Percentiles rank a stretch among this genome's conserved stretches.
phyloP scores from a whole-genome alignment of 2,329 filamentous ascomycete genomes.

The Fusarium algeriense region DNA sequence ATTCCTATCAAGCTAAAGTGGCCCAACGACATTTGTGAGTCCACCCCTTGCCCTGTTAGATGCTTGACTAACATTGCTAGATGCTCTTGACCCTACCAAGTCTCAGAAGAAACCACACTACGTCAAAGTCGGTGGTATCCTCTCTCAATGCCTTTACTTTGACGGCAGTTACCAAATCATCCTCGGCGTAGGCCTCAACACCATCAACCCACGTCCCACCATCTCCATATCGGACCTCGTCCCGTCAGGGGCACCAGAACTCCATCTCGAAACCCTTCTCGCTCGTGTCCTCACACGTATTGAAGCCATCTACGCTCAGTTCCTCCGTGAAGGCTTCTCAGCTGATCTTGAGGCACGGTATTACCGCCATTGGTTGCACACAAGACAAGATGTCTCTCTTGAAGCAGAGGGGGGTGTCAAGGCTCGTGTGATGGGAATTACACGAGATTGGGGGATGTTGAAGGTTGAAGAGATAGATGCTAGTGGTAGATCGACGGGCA shows the following conservation, averaged over 20 bases:
- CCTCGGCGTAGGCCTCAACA: slow-evolving; percentile 88
- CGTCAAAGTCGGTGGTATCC: slow-evolving; percentile 92
- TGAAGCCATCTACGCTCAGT: slow-evolving; percentile 80
- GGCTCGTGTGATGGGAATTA: slow-evolving; percentile 87
- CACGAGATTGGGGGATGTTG: slow-evolving; percentile 89
- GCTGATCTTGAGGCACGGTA: slow-evolving; percentile 79
- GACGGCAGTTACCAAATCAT: slow-evolving; percentile 85
- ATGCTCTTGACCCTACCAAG: slow-evolving; percentile 74
- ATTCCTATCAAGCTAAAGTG: slow-evolving; percentile 92
- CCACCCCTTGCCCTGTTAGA: accelerated
- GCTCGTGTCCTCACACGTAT: slow-evolving; percentile 83
- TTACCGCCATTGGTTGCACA: slow-evolving; percentile 89
- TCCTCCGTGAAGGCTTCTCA: slow-evolving; percentile 81
- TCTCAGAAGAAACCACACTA: slow-evolving; percentile 66
- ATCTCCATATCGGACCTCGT: slow-evolving; percentile 85
- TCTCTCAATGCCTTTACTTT: slow-evolving; percentile 88
- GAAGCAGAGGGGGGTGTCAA: slow-evolving; percentile 82
- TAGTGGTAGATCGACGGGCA: slow-evolving; percentile 80
- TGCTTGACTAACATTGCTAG: slow-evolving; percentile 48
- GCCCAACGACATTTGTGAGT: slow-evolving; percentile 92
- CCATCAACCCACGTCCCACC: slow-evolving; percentile 85
- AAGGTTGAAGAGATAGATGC: slow-evolving; percentile 84
- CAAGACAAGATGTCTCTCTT: slow-evolving; percentile 76
- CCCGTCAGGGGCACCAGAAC: slow-evolving; percentile 62
- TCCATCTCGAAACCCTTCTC: slow-evolving; percentile 83